Evolutionary conservation across 2,329 filamentous ascomycete species (phyloP).

Genomic region (Penicillium sp.): DNA sequence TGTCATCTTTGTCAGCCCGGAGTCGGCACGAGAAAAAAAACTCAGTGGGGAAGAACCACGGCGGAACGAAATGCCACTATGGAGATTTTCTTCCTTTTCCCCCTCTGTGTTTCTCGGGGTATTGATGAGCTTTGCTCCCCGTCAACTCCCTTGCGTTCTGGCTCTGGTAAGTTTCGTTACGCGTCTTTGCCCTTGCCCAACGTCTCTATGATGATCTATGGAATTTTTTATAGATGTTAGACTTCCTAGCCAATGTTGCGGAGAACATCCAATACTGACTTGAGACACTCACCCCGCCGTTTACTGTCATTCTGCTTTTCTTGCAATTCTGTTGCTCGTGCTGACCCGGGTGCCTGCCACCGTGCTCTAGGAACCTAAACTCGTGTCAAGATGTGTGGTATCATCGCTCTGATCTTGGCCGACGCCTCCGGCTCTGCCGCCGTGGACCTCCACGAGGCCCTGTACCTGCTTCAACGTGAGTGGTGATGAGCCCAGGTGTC

Average conservation of each 20-base stretch:
- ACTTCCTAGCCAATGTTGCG: constrained; percentile 51
- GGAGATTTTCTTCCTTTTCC: constrained; percentile 25
- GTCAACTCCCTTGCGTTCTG: constrained; percentile 13
- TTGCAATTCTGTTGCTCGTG: neutral
- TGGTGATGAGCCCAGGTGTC: constrained; percentile 17
- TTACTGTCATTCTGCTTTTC: constrained; percentile 11
- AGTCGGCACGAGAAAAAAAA: constrained; percentile 28
- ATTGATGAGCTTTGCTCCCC: constrained; percentile 28
- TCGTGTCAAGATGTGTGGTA: constrained; percentile 61
- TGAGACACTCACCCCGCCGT: constrained; percentile 18
- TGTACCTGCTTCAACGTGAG: constrained; percentile 69
- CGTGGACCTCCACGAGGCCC: constrained; percentile 69
- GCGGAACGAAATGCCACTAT: constrained; percentile 24
- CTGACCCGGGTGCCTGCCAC: neutral
- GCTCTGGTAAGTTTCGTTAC: constrained; percentile 22
- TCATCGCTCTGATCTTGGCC: constrained; percentile 64
- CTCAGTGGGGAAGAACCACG: constrained; percentile 22
- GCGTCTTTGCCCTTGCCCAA: constrained; percentile 9
- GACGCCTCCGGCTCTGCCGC: constrained; percentile 58
- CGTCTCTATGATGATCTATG: constrained; percentile 46
- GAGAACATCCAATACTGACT: constrained; percentile 44
- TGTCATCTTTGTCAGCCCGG: constrained; percentile 16
- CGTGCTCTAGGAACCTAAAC: constrained; percentile 27
- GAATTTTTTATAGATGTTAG: constrained; percentile 54
- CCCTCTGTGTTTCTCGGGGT: constrained; percentile 23